Evolutionary conservation across 192 early-diverging fungal genomes (phyloP).

Genomic region (Umbelopsis sp.): DNA sequence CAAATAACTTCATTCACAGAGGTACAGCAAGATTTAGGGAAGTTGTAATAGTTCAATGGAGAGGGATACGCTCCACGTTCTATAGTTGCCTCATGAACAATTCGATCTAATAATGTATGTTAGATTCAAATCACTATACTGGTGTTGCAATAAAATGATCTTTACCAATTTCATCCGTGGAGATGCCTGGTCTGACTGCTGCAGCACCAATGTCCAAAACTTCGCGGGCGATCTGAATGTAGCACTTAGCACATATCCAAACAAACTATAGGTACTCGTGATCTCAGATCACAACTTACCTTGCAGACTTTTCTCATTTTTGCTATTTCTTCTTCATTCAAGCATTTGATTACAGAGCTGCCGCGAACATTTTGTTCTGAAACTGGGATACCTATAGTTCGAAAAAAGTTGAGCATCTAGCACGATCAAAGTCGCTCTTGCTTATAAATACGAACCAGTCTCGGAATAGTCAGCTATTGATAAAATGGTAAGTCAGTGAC

Average conservation of each 20-base stretch:
- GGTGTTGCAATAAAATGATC: not conserved
- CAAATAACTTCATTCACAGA: slow-evolving; percentile 82
- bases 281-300: slow-evolving; percentile 40
- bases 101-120: slow-evolving; percentile 60
- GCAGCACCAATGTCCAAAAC: slow-evolving; percentile 87
- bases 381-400: slow-evolving; percentile 64
- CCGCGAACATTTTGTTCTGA: slow-evolving; percentile 77
- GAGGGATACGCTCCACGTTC: slow-evolving; percentile 94
- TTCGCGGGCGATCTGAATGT: slow-evolving; percentile 78
- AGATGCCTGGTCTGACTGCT: slow-evolving; percentile 81
- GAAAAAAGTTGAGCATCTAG: not conserved
- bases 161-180: slow-evolving; percentile 87
- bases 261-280: not conserved
- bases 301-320: slow-evolving; percentile 79
- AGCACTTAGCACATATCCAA: not conserved
- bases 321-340: slow-evolving; percentile 75
- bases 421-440: not conserved
- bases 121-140: not conserved
- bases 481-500: slow-evolving; percentile 14
- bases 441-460: slow-evolving; percentile 12
- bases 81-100: slow-evolving; percentile 94
- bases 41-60: slow-evolving; percentile 94
- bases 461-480: slow-evolving; percentile 32
- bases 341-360: slow-evolving; percentile 66
- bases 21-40: slow-evolving; percentile 96